These are phyloP conservation scores for Apocynum venetum DNA, from an alignment of 257 asterid species.

Conservation along the genomic window DNA sequence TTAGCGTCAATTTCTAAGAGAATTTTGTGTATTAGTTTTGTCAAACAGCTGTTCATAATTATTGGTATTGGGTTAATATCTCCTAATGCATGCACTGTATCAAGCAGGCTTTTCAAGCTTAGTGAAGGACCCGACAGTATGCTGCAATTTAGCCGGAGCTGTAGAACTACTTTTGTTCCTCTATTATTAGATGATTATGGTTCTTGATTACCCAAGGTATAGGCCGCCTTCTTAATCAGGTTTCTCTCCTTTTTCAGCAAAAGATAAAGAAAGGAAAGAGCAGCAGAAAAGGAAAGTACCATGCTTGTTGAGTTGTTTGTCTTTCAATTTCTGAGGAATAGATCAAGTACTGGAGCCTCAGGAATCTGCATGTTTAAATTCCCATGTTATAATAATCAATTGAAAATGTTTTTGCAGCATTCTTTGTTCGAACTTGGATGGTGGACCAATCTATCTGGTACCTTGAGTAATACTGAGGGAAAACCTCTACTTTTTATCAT, in stretches of 20 bases:
- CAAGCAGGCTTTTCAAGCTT: background rate
- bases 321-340: constrained; percentile 1
- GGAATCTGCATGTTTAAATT: background rate
- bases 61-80: background rate
- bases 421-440: background rate
- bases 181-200: background rate
- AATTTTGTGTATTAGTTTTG: background rate
- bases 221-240: background rate
- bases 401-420: constrained; percentile 2
- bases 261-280: background rate
- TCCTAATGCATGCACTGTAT: background rate
- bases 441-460: constrained; percentile 24
- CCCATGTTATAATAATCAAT: background rate
- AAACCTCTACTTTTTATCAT: constrained; percentile 7
- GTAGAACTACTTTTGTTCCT: background rate
- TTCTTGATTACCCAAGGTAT: background rate
- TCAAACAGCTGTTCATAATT: background rate
- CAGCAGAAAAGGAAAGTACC: background rate
- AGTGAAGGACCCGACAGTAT: background rate
- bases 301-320: constrained; percentile 1
- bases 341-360: background rate
- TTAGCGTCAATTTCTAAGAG: background rate
- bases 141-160: background rate
- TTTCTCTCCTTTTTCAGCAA: background rate
- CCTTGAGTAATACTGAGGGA: constrained; percentile 29